These are phyloP conservation scores for Pseudogymnoascus sp. DNA, from an alignment of 2,329 filamentous ascomycete species.

Conservation along the genomic window DNA sequence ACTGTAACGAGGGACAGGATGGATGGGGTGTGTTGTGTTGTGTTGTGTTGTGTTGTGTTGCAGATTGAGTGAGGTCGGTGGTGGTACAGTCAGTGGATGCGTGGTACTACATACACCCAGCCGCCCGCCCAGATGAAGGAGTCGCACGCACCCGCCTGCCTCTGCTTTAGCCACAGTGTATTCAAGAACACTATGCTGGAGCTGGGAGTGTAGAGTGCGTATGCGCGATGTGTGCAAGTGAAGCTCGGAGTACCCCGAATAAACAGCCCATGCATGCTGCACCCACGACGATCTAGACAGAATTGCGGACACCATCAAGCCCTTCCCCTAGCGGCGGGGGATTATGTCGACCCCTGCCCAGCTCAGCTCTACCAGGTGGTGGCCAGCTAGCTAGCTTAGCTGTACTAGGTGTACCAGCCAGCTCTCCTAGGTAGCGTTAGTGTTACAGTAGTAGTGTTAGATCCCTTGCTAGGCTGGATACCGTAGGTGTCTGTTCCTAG, in stretches of 20 bases:
- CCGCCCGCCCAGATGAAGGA: not conserved
- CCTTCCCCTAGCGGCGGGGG: not conserved
- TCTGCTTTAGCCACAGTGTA: not conserved
- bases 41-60: not conserved
- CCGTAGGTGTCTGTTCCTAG: not conserved
- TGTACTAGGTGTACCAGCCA: no score
- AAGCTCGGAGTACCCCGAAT: no score
- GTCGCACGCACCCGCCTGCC: no score
- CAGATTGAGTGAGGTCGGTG: not conserved
- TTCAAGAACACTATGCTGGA: no score
- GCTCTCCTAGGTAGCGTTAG: no score
- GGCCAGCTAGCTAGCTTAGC: no score
- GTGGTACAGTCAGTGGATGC: not conserved
- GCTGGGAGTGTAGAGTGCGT: no score
- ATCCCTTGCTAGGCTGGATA: not conserved
- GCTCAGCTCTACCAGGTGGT: not conserved
- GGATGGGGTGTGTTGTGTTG: not conserved
- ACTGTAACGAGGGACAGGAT: not conserved
- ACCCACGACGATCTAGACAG: no score
- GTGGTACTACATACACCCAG: not conserved
- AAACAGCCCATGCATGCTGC: no score
- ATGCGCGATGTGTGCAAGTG: no score
- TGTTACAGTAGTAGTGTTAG: no score
- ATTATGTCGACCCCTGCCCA: not conserved
- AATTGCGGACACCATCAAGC: no score